A percentile compares a stretch with the other conserved stretches of the same genome.
phyloP scores from a whole-genome alignment of 2,329 filamentous ascomycete species.

The Berkeleyomyces basicola region DNA sequence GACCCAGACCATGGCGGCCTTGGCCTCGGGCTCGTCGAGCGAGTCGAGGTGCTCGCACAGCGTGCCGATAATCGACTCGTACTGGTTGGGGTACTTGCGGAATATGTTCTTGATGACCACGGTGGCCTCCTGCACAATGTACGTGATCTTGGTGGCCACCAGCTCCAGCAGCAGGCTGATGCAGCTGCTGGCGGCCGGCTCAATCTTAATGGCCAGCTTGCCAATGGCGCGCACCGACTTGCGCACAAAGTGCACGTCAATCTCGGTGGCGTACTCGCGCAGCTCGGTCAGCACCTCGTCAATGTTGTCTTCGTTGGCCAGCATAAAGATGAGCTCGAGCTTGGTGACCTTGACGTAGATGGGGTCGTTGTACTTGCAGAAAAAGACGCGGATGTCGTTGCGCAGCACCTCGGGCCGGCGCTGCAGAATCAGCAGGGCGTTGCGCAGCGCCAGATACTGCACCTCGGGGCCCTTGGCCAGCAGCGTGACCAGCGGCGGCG shows the following conservation, averaged over 20 bases:
- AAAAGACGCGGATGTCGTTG: slow-evolving; percentile 96
- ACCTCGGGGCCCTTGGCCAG: slow-evolving; percentile 94
- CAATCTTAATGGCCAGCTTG: slow-evolving; percentile 97
- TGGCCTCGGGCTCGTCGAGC: slow-evolving; percentile 91
- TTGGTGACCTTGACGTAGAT: slow-evolving; percentile 99
- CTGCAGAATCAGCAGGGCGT: slow-evolving; percentile 86
- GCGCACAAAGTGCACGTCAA: slow-evolving; percentile 95
- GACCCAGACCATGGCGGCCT: slow-evolving; percentile 98
- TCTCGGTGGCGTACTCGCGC: slow-evolving; percentile 92
- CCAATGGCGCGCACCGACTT: slow-evolving; percentile 96
- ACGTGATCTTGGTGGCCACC: slow-evolving; percentile 94
- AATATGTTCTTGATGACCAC: slow-evolving; percentile 99
- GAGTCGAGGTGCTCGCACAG: slow-evolving; percentile 94
- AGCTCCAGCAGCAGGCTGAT: slow-evolving; percentile 87
- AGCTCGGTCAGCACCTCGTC: slow-evolving; percentile 86
- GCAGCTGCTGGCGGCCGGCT: slow-evolving; percentile 76
- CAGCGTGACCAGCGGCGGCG: slow-evolving; percentile 83
- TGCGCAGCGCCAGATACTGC: slow-evolving; percentile 89
- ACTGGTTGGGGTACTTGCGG: slow-evolving; percentile 96
- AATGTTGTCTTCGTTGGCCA: slow-evolving; percentile 90
- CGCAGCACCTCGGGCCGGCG: slow-evolving; percentile 80
- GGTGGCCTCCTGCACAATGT: slow-evolving; percentile 96
- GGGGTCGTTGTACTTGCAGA: slow-evolving; percentile 99
- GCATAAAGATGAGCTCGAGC: slow-evolving; percentile 96
- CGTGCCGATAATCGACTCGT: slow-evolving; percentile 92